These are phyloP conservation scores for Neostapfia colusana DNA, from an alignment of 176 grass and related monocot genomes.

Conservation along the genomic window DNA sequence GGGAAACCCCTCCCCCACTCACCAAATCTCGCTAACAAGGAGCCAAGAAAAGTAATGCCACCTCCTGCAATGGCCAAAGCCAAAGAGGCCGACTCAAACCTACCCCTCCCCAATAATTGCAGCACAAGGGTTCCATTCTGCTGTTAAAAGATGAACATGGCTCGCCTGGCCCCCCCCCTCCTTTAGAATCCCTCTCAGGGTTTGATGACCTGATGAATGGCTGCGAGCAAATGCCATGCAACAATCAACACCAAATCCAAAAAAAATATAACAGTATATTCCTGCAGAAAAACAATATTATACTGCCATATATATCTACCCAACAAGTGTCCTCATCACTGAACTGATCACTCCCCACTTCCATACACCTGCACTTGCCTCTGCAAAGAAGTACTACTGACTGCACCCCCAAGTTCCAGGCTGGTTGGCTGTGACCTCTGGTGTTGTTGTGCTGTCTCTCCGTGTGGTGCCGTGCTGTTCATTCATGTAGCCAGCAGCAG, in stretches of 20 bases:
- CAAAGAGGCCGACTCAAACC: conserved; percentile 20
- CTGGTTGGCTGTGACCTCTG: conserved; percentile 4
- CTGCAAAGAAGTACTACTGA: conserved; percentile 41
- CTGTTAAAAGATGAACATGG: conserved; percentile 58
- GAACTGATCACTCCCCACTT: no score
- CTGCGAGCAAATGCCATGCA: background rate
- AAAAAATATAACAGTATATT: no score
- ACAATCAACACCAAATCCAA: no score
- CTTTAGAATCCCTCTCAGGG: conserved; percentile 58
- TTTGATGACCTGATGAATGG: conserved; percentile 46
- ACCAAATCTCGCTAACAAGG: conserved; percentile 28
- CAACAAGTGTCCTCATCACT: no score
- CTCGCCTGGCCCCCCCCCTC: conserved; percentile 22
- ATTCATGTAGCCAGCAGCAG: background rate
- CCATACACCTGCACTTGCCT: background rate
- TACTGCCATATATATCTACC: no score
- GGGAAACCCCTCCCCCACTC: background rate
- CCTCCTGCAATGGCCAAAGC: background rate
- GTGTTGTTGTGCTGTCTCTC: background rate
- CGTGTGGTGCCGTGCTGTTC: background rate
- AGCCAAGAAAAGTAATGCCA: conserved; percentile 20
- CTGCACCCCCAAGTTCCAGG: background rate
- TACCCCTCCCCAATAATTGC: conserved; percentile 54
- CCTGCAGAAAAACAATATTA: no score
- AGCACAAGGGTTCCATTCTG: conserved; percentile 45